Base-by-base conservation (phyloP, 106 monocot species). In the Allium sativum region DNA sequence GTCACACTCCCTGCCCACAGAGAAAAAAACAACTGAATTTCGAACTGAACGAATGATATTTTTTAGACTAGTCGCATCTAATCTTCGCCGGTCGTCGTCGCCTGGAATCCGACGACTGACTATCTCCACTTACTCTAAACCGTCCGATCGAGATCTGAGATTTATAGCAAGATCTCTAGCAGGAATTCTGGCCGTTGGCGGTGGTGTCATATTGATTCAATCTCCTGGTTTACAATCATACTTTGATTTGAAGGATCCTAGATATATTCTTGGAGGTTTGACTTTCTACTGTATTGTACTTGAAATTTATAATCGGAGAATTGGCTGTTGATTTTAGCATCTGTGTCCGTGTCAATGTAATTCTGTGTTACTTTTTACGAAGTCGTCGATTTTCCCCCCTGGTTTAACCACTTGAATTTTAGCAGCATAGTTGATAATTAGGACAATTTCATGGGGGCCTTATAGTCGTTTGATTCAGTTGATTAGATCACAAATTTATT, bases 101-200 rank as follows among this genome's bases (percentile, higher is more conserved):
- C 31, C 31, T 31, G 31, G 31, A 31, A 3, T 50, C 16, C 59
- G 69, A 15, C 47, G 48, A 48, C 41, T 59, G 15, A 21, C 56
- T 7, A 13, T 51, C 12, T 42, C 54, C 64, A 22, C 53, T 22
- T 52, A 60, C 19, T 0, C 61, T 17, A 16, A 18, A 22, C 46
- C 55, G 16, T 45, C 63, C 7, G 72, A 48, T 21, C 17, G 47
- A n/a, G 56, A 55, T 21, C 53, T 21, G 20, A 21, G 21, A 40
- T 50, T 15, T 19, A 19, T 19, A 9, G 59, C 48, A 22, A 54
- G 41, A 42, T 44, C 56, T 42, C 62, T 44, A 15, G 68, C 68
- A 18, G 68, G 75, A 51, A 55, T 69, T 20, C 20, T 64, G 1
- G 75, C 68, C 40, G 65, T 54, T 8, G 76, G 76, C 45, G 58